Percentiles rank a stretch among this genome's conserved stretches.
phyloP scores from a whole-genome alignment of 1,139 yeast genomes.

The Pneumocystis sp. region DNA sequence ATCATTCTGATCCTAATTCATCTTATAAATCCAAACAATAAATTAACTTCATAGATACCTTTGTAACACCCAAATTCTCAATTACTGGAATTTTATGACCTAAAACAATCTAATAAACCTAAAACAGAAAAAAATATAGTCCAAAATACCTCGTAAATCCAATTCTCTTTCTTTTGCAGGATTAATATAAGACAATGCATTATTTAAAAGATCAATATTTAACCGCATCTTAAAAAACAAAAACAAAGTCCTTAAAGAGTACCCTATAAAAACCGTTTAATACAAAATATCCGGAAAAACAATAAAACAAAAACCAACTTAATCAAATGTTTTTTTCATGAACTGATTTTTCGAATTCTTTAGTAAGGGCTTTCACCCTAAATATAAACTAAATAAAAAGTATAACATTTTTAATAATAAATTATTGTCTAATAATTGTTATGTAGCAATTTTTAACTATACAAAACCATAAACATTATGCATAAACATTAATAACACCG shows the following conservation, averaged over 20 bases:
- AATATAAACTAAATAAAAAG: neutral
- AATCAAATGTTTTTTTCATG: neutral
- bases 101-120: conserved; percentile 2
- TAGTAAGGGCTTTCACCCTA: neutral
- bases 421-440: neutral
- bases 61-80: conserved; percentile 31
- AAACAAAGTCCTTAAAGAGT: neutral
- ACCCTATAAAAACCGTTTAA: neutral
- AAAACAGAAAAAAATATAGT: neutral
- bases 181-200: conserved; percentile 39
- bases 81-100: conserved; percentile 28
- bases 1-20: conserved; percentile 28
- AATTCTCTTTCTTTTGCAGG: conserved; percentile 34
- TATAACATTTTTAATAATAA: neutral
- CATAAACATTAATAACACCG: conserved; percentile 46
- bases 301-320: neutral
- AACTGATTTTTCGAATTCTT: neutral
- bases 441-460: neutral
- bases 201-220: conserved; percentile 34
- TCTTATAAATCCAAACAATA: neutral
- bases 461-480: conserved; percentile 19
- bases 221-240: conserved; percentile 31
- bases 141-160: conserved; percentile 26
- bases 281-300: neutral
- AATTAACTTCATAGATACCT: conserved; percentile 11